Evolutionary conservation across 257 asterid genomes (phyloP), one percentile per base, ranked within the genome.

Genomic region (Ehretia macrophylla): DNA sequence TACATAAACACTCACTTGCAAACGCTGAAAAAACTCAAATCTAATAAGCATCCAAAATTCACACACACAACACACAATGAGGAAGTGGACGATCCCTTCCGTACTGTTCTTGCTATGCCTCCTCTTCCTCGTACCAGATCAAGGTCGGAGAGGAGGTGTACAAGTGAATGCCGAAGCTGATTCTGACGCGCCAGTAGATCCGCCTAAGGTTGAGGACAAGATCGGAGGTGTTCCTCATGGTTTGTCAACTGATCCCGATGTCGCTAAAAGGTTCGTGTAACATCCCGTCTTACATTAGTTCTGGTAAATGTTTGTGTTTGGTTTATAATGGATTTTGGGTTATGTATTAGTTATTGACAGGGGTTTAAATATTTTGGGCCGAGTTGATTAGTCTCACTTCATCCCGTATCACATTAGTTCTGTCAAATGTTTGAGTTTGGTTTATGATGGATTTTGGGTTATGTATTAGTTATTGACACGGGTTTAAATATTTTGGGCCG

Each of bases 201-300:
- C 87, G 35, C 97, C 97, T 0, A 89, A 79, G 81, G 85, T 89
- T 38, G 97, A 89, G 47, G 97, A 92, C 27, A 92, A 78, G 77
- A 52, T 92, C 27, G 96, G 90, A 39, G 96, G 77, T 19, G 84
- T 92, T 46, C 97, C 95, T 8, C 58, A 74, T 65, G 96, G 99
- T 69, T 69, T 92, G 32, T 81, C 96, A 6, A 92, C 99, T 0
- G 99, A 92, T 73, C 81, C 99, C 11, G 95, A 92, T 71, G 97
- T 92, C 0, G 88, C 59, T 35, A 83, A 81, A 62, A 92, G 98
- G 98, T 88, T 14, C 35, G 35, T 27, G 35, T 27, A 3, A 27
- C 35, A 6, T 27, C 35, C 35, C 35, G 35, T 27, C 35, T 27
- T 6, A 27, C 35, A 27, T 27, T 27, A 6, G 35, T 27, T 27